Percentiles rank a stretch among this genome's conserved stretches.
Conservation (phyloP, 441 rosid species). For the Melastoma candidum region DNA sequence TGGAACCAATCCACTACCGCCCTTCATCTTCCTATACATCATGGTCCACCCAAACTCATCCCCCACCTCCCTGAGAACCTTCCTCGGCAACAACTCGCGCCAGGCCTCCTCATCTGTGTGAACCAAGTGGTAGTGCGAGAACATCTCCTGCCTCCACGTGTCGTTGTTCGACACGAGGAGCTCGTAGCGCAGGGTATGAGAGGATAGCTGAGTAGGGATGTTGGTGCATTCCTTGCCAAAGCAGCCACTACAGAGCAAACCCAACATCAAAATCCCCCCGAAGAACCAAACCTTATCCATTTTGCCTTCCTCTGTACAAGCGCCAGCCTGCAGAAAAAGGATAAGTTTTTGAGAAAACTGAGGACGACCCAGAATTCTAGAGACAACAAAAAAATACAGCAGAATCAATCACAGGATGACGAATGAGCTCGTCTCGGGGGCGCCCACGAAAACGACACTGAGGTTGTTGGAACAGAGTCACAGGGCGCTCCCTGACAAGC, state of each 20-base stretch:
- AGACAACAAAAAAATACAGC: too few relatives aligned
- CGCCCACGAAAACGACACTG: too few relatives aligned
- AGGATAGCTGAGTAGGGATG: slow-evolving; percentile 50
- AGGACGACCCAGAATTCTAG: too few relatives aligned
- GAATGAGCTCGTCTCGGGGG: too few relatives aligned
- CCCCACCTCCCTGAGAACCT: slow-evolving; percentile 51
- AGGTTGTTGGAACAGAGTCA: too few relatives aligned
- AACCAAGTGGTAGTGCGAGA: slow-evolving; percentile 64
- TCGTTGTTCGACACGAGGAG: slow-evolving; percentile 55
- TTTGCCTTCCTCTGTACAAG: too few relatives aligned
- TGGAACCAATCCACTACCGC: slow-evolving; percentile 16
- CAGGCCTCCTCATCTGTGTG: slow-evolving; percentile 82
- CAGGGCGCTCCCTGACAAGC: too few relatives aligned
- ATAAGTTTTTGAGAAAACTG: too few relatives aligned
- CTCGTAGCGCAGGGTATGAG: slow-evolving; percentile 60
- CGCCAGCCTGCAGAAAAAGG: too few relatives aligned
- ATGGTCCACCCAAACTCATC: slow-evolving; percentile 47
- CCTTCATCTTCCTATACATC: slow-evolving; percentile 59
- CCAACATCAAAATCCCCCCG: slow-evolving; percentile 16
- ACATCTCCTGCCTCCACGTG: slow-evolving; percentile 50
- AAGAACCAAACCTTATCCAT: slow-evolving; percentile 3
- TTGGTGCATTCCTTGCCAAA: slow-evolving; percentile 81
- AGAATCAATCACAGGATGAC: too few relatives aligned
- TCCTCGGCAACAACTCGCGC: slow-evolving; percentile 69
- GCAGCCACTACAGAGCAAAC: slow-evolving; percentile 19